These are phyloP conservation scores for Kwoniella mangroviensis DNA, from an alignment of 768 basidiomycete species.

Conservation along the genomic window DNA sequence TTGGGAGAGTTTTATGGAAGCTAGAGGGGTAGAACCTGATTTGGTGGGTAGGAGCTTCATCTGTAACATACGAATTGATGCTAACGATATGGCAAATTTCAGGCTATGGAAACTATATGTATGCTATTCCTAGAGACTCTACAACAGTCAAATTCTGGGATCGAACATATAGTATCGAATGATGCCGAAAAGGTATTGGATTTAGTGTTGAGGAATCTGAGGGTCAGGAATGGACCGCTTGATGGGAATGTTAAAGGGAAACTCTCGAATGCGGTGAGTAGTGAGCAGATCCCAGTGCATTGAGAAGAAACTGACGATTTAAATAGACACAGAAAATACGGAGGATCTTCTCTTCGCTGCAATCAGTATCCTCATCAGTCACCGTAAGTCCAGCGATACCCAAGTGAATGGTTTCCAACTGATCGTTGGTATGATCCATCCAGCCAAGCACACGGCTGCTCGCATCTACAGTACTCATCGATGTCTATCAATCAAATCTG, in stretches of 20 bases:
- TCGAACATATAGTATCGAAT: slow-evolving; percentile 25
- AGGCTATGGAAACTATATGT: slow-evolving; percentile 42
- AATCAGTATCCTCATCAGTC: background rate
- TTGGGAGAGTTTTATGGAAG: slow-evolving; percentile 39
- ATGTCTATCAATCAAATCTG: background rate
- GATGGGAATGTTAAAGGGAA: slow-evolving; percentile 4
- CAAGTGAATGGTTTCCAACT: background rate
- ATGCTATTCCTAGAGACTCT: slow-evolving; percentile 41
- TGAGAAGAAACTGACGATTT: background rate
- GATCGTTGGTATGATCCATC: background rate
- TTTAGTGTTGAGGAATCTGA: slow-evolving; percentile 24
- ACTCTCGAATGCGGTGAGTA: slow-evolving; percentile 1
- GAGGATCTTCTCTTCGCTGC: background rate
- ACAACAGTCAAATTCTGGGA: slow-evolving; percentile 23
- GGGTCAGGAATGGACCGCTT: slow-evolving; percentile 18
- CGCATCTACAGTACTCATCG: background rate
- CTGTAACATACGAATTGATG: background rate
- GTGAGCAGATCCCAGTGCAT: background rate
- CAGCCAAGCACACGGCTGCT: slow-evolving; percentile 15
- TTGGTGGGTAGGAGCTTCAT: slow-evolving; percentile 31
- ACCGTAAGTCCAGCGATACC: background rate
- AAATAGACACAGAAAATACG: slow-evolving; percentile 16
- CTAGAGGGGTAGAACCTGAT: slow-evolving; percentile 33
- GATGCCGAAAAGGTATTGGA: slow-evolving; percentile 22
- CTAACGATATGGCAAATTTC: background rate